Percentiles rank a stretch among this genome's conserved stretches.
Evolutionary conservation across 352 stramenopile genomes (phyloP).

Genomic region (Phytophthora sansomeana): DNA sequence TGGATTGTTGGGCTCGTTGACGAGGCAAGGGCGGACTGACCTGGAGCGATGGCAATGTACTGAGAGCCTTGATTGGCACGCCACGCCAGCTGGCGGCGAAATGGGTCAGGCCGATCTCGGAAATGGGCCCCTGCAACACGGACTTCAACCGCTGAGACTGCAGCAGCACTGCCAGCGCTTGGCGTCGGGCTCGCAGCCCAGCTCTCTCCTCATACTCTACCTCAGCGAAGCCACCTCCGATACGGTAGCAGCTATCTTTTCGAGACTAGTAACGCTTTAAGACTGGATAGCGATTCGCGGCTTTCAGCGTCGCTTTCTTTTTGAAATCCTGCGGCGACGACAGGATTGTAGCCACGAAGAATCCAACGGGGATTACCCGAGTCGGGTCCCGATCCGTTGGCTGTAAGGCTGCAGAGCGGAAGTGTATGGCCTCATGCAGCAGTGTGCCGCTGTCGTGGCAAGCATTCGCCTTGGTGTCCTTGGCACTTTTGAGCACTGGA

Average conservation of each 20-base stretch:
- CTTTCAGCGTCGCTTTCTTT: not conserved
- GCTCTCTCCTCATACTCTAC: no score
- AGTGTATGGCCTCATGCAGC: not conserved
- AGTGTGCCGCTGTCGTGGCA: not conserved
- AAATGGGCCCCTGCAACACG: not conserved
- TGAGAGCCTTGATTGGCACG: not conserved
- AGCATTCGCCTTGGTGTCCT: not conserved
- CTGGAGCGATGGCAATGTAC: not conserved
- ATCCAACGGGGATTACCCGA: not conserved
- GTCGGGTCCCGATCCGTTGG: not conserved
- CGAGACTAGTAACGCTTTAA: no score
- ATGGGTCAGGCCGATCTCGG: not conserved
- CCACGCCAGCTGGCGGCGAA: not conserved
- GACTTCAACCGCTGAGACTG: no score
- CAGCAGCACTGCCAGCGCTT: no score
- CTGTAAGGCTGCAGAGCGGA: not conserved
- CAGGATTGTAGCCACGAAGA: not conserved
- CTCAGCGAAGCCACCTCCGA: no score
- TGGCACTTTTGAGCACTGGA: not conserved
- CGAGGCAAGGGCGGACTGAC: constrained; percentile 8
- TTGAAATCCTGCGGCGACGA: not conserved
- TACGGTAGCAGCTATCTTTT: no score
- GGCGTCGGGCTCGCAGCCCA: no score
- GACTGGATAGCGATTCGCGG: no score
- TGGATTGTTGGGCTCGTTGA: not conserved